phyloP scores from a whole-genome alignment of 1,284 basidiomycete species.

The Tremellales sp. region DNA sequence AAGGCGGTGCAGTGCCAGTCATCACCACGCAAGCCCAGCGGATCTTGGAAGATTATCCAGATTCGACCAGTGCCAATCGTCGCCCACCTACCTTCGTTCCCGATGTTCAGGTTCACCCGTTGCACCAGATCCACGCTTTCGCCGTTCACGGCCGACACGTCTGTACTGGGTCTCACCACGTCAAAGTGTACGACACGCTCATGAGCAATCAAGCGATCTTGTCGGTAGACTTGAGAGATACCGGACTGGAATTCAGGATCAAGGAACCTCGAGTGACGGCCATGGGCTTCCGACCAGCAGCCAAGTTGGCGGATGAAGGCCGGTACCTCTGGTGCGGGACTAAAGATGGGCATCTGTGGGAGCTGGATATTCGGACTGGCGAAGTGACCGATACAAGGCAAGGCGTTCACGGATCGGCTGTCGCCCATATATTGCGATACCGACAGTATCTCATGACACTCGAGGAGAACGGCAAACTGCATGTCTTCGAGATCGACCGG shows the following conservation, averaged over 20 bases:
- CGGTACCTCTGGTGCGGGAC: constrained; percentile 76
- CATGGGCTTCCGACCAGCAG: constrained; percentile 67
- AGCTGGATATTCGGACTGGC: constrained; percentile 67
- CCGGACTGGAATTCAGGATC: constrained; percentile 54
- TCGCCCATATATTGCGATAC: constrained; percentile 69
- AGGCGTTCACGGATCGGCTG: constrained; percentile 60
- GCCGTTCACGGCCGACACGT: constrained; percentile 62
- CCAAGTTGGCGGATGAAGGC: constrained; percentile 48
- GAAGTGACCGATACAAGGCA: constrained; percentile 57
- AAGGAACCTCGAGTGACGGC: constrained; percentile 69
- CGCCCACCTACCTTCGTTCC: constrained; percentile 59
- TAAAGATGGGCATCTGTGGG: constrained; percentile 78
- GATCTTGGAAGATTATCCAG: constrained; percentile 65
- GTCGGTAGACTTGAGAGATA: constrained; percentile 60
- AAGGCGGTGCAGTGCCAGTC: constrained; percentile 8
- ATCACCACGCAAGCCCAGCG: constrained; percentile 28
- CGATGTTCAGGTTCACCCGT: constrained; percentile 31
- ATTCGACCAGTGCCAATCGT: constrained; percentile 73
- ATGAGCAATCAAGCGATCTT: constrained; percentile 46
- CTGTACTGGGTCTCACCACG: constrained; percentile 61
- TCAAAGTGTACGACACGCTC: constrained; percentile 56
- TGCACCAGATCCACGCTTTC: constrained; percentile 53
- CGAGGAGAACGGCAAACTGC: constrained; percentile 76
- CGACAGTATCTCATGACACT: constrained; percentile 66
- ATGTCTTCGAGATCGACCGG: constrained; percentile 57